These are phyloP conservation scores for Phytopythium delawarense DNA, from an alignment of 352 stramenopile species.

Conservation along the genomic window DNA sequence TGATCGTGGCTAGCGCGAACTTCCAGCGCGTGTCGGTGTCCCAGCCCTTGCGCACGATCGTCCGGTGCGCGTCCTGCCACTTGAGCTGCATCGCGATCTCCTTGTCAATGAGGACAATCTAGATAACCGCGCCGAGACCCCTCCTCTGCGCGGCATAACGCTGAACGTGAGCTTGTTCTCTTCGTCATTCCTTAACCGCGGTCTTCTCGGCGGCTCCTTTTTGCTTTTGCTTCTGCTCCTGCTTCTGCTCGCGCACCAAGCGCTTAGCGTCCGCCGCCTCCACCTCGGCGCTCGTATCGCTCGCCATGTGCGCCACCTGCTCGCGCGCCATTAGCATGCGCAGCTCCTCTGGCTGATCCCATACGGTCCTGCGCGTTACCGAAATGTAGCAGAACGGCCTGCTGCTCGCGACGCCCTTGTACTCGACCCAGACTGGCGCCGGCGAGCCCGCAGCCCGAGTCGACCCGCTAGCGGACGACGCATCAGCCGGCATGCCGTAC, in stretches of 20 bases:
- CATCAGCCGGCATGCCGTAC: slow-evolving; percentile 36
- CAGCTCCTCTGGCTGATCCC: slow-evolving; percentile 76
- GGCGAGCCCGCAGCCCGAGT: not conserved
- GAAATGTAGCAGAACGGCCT: slow-evolving; percentile 82
- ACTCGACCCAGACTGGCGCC: slow-evolving; percentile 59
- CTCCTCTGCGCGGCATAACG: slow-evolving; percentile 40
- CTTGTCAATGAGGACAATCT: slow-evolving; percentile 67
- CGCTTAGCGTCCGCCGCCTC: slow-evolving; percentile 31
- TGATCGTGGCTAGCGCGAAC: slow-evolving; percentile 54
- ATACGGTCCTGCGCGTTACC: slow-evolving; percentile 64
- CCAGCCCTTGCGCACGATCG: slow-evolving; percentile 50
- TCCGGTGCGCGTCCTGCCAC: slow-evolving; percentile 65
- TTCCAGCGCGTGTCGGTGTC: slow-evolving; percentile 62
- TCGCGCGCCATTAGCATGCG: slow-evolving; percentile 67
- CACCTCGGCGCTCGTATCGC: slow-evolving; percentile 20
- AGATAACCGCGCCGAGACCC: slow-evolving; percentile 42
- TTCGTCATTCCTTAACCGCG: slow-evolving; percentile 27
- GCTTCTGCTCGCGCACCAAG: slow-evolving; percentile 13
- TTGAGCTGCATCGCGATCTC: slow-evolving; percentile 64
- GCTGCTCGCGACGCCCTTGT: slow-evolving; percentile 64
- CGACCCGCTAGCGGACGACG: not conserved
- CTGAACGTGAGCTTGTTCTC: slow-evolving; percentile 40
- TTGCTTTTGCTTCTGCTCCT: slow-evolving; percentile 18
- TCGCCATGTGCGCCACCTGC: slow-evolving; percentile 67
- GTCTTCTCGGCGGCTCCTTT: slow-evolving; percentile 6